Base-by-base conservation (phyloP, 2,329 filamentous ascomycete genomes). In the Fusarium equiseti region DNA sequence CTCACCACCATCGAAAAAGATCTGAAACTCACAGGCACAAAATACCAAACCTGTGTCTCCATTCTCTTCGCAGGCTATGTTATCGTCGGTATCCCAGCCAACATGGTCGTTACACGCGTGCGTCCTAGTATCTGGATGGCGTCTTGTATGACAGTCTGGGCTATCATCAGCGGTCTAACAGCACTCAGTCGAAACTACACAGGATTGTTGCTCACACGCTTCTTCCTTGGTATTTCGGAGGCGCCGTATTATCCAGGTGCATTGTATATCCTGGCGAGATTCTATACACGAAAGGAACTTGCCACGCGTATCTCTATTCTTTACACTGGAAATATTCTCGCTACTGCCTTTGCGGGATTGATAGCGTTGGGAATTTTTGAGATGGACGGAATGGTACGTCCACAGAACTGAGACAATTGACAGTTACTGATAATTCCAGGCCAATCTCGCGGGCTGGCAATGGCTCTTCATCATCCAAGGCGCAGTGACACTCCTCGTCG, bases 381-480 rank as follows among this genome's bases (percentile, higher is more conserved):
- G 43, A 70, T 70, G 67, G 75, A 60, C 8, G 61, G 70, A 1
- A 71, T 79, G 51, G 75, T 75, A 24, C 0, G 61, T 22, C 69
- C 0, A 0, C 2, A 1, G 3, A 8, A 6, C 0, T 0, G 0
- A 5, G 12, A 1, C 0, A 6, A 6, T 8, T 15, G 3, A 10
- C 11, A 15, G 5, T 2, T 18, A 5, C n/a, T 65, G 5, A 63
- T 8, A 3, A 11, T 0, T 13, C 2, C 0, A 68, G 62, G 65
- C 55, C 1, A 66, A 73, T 0, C 58, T 79, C 3, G 66, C 65
- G 0, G 77, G 77, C 5, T 79, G 76, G 78, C 74, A 74, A 42
- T 80, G 78, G 74, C 82, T 91, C 0, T 92, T 92, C 78, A 90
- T 92, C 42, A 87, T 91, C 20, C 89, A 92, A 76, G 90, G 90